Evolutionary conservation across 306 rosid species (phyloP).

Genomic region (Lupinus albus): DNA sequence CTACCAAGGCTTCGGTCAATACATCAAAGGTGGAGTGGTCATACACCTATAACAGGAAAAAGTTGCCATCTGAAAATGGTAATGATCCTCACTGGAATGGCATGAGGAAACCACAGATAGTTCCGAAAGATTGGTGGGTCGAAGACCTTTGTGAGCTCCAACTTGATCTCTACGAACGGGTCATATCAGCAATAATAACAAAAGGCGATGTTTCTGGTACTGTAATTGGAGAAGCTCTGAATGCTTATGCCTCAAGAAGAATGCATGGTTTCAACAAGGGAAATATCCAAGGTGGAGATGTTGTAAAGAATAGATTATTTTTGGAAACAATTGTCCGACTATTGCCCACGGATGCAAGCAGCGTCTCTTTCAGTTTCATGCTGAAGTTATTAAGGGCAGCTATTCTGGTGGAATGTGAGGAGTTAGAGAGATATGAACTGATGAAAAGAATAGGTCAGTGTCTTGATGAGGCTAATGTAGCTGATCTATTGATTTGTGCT

Average conservation of each 20-base stretch:
- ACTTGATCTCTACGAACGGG: constrained; percentile 74
- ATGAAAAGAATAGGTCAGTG: constrained; percentile 69
- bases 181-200: constrained; percentile 60
- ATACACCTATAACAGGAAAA: constrained; percentile 81
- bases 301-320: constrained; percentile 52
- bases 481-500: constrained; percentile 63
- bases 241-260: constrained; percentile 69
- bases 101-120: constrained; percentile 65
- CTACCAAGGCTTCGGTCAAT: constrained; percentile 85
- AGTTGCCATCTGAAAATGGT: constrained; percentile 75
- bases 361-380: constrained; percentile 66
- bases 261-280: constrained; percentile 73
- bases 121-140: constrained; percentile 98
- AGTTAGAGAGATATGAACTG: constrained; percentile 56
- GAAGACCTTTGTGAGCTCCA: constrained; percentile 93
- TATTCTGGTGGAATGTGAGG: constrained; percentile 63
- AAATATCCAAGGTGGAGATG: constrained; percentile 68
- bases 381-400: constrained; percentile 67
- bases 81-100: constrained; percentile 73
- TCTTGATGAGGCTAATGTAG: constrained; percentile 77
- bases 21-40: constrained; percentile 94
- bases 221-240: constrained; percentile 81
- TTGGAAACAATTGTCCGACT: constrained; percentile 68
- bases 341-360: constrained; percentile 60
- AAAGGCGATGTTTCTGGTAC: constrained; percentile 60